These are phyloP conservation scores for Lachancea kluyveri DNA, from an alignment of 805 yeast genomes.

Conservation along the genomic window DNA sequence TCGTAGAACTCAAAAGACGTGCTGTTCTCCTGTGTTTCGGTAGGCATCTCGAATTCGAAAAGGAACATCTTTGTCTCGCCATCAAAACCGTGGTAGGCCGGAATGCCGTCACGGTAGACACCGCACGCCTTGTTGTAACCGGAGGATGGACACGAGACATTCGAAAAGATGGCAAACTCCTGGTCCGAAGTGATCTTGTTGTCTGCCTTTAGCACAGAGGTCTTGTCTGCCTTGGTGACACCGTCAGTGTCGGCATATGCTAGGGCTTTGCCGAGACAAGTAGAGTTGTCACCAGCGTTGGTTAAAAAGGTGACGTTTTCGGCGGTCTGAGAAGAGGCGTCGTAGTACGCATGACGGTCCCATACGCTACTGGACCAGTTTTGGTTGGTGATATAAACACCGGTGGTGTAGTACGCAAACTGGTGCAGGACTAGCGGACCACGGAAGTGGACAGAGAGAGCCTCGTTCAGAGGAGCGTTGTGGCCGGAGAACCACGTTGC, in stretches of 20 bases:
- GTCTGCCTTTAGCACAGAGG: slow-evolving; percentile 45
- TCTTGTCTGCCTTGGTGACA: slow-evolving; percentile 33
- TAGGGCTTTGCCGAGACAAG: slow-evolving; percentile 65
- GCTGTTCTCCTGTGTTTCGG: slow-evolving; percentile 37
- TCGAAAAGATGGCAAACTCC: slow-evolving; percentile 57
- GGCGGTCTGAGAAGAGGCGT: slow-evolving; percentile 39
- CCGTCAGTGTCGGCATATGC: slow-evolving; percentile 60
- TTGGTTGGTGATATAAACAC: slow-evolving; percentile 31
- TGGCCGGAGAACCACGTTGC: slow-evolving; percentile 39
- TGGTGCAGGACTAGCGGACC: slow-evolving; percentile 59
- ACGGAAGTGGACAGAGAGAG: slow-evolving; percentile 69
- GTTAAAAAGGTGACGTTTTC: slow-evolving; percentile 65
- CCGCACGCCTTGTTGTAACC: slow-evolving; percentile 64
- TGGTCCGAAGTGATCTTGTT: slow-evolving; percentile 49
- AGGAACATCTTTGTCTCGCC: slow-evolving; percentile 67
- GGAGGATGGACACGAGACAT: slow-evolving; percentile 49
- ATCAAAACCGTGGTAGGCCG: slow-evolving; percentile 66
- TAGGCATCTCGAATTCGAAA: slow-evolving; percentile 65
- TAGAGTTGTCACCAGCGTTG: slow-evolving; percentile 50
- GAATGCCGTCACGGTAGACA: slow-evolving; percentile 66
- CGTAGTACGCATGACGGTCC: slow-evolving; percentile 55
- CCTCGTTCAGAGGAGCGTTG: slow-evolving; percentile 60
- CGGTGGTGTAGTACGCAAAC: slow-evolving; percentile 56
- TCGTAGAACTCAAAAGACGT: slow-evolving; percentile 37
- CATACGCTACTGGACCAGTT: slow-evolving; percentile 39